A percentile compares a stretch with the other conserved stretches of the same genome.
Conservation (phyloP, 1,284 basidiomycete genomes). For the Filobasidium uniguttulatum region DNA sequence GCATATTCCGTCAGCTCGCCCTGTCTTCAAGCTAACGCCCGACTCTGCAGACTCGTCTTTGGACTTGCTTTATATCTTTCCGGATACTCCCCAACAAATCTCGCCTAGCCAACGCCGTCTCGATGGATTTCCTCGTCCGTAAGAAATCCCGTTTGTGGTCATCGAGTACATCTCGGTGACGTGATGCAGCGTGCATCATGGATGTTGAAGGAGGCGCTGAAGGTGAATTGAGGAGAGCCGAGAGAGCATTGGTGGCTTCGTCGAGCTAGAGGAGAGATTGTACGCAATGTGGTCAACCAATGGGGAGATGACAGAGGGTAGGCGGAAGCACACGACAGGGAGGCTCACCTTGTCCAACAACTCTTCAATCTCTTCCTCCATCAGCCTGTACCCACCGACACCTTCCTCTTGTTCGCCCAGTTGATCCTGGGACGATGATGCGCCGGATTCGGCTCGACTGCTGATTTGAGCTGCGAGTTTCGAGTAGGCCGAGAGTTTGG, state of each 20-base stretch:
- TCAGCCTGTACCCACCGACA: slow-evolving; percentile 54
- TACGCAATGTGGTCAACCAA: neutral
- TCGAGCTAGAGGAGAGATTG: slow-evolving; percentile 46
- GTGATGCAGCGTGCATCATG: slow-evolving; percentile 74
- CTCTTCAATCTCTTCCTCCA: slow-evolving; percentile 70
- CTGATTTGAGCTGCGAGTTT: slow-evolving; percentile 60
- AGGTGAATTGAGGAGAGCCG: slow-evolving; percentile 53
- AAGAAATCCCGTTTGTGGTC: slow-evolving; percentile 73
- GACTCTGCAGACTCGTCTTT: neutral
- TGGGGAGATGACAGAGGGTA: neutral
- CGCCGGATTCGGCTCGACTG: slow-evolving; percentile 12
- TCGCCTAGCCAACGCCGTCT: slow-evolving; percentile 67
- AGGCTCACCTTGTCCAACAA: slow-evolving; percentile 64
- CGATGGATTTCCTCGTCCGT: slow-evolving; percentile 70
- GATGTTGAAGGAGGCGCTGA: slow-evolving; percentile 63
- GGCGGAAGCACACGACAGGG: neutral
- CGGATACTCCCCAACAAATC: slow-evolving; percentile 82
- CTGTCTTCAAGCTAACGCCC: neutral
- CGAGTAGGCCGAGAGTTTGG: slow-evolving; percentile 77
- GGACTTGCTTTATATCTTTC: slow-evolving; percentile 78
- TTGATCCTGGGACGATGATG: slow-evolving; percentile 17
- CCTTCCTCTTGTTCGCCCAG: slow-evolving; percentile 43
- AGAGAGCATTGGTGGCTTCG: slow-evolving; percentile 66
- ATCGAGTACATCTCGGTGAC: slow-evolving; percentile 77
- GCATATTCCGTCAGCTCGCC: no score